Conservation (phyloP, 1,284 basidiomycete species). For the Thelephora terrestris region DNA sequence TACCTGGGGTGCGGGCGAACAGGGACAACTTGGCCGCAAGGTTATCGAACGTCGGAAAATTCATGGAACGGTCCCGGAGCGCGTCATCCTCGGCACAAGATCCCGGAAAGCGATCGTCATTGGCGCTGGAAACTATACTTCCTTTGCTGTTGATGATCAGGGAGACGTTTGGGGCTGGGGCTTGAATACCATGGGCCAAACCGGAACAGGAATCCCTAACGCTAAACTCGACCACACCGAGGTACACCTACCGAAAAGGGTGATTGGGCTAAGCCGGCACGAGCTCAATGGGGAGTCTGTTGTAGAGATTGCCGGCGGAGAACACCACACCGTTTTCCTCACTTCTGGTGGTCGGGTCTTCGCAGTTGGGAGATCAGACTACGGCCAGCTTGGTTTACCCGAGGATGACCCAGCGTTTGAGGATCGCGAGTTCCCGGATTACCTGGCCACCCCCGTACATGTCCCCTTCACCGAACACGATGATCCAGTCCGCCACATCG, state of each 20-base stretch:
- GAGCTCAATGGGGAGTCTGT: constrained; percentile 62
- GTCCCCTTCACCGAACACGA: constrained; percentile 60
- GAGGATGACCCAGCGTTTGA: constrained; percentile 49
- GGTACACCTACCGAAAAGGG: constrained; percentile 60
- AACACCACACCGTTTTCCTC: constrained; percentile 84
- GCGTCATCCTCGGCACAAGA: constrained; percentile 61
- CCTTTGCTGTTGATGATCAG: constrained; percentile 78
- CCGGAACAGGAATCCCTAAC: constrained; percentile 43
- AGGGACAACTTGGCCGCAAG: constrained; percentile 79
- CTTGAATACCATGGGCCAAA: constrained; percentile 70
- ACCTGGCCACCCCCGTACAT: constrained; percentile 51
- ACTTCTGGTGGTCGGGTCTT: constrained; percentile 78
- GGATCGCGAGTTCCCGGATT: constrained; percentile 40
- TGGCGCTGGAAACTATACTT: constrained; percentile 78
- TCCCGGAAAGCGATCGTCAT: constrained; percentile 64
- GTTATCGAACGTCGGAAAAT: constrained; percentile 79
- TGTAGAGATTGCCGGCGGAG: constrained; percentile 66
- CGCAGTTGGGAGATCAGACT: constrained; percentile 72
- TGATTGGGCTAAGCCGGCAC: constrained; percentile 56
- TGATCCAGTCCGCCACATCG: constrained; percentile 68
- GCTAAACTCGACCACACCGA: constrained; percentile 35
- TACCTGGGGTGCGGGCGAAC: constrained; percentile 82
- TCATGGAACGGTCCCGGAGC: constrained; percentile 75
- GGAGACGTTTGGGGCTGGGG: constrained; percentile 91
- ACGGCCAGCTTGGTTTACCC: constrained; percentile 67